Percentiles rank a stretch among this genome's conserved stretches.
phyloP scores from a whole-genome alignment of 352 stramenopile species.

The Phytophthora crassamura region DNA sequence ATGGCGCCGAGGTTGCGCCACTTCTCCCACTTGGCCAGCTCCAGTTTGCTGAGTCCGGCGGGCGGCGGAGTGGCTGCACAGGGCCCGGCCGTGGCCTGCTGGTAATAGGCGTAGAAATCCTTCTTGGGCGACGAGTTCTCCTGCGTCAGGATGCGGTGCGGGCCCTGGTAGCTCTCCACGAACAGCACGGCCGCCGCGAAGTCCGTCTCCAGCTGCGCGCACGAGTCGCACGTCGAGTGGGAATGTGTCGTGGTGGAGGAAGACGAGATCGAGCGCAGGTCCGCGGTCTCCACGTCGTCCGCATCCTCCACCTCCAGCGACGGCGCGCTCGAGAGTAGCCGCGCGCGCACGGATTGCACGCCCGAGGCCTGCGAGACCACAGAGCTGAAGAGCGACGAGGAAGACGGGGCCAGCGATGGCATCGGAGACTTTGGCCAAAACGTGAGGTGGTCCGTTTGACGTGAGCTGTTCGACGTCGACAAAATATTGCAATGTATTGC shows the following conservation, averaged over 20 bases:
- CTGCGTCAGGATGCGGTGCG: conserved; percentile 79
- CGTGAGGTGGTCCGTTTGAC: neutral
- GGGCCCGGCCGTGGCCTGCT: conserved; percentile 72
- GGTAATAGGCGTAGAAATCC: conserved; percentile 82
- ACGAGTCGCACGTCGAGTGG: conserved; percentile 54
- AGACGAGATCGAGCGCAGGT: conserved; percentile 42
- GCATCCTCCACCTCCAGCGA: conserved; percentile 38
- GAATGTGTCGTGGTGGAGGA: conserved; percentile 35
- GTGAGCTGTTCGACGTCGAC: conserved; percentile 3
- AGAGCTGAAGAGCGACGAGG: conserved; percentile 43
- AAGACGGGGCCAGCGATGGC: conserved; percentile 47
- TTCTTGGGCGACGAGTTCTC: conserved; percentile 78
- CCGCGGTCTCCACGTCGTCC: conserved; percentile 50
- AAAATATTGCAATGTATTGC: too few species aligned
- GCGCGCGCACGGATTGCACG: conserved; percentile 50
- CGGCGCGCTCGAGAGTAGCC: conserved; percentile 45
- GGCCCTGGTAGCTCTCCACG: conserved; percentile 82
- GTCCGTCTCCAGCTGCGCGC: conserved; percentile 67
- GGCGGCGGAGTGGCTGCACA: conserved; percentile 50
- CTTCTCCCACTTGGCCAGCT: conserved; percentile 75
- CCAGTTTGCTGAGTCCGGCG: conserved; percentile 52
- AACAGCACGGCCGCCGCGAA: conserved; percentile 81
- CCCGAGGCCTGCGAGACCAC: conserved; percentile 51
- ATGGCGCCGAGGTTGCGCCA: conserved; percentile 73
- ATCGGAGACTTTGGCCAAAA: conserved; percentile 17